Evolutionary conservation across 2,329 filamentous ascomycete species (phyloP).

Genomic region (Aspergillus proliferans): DNA sequence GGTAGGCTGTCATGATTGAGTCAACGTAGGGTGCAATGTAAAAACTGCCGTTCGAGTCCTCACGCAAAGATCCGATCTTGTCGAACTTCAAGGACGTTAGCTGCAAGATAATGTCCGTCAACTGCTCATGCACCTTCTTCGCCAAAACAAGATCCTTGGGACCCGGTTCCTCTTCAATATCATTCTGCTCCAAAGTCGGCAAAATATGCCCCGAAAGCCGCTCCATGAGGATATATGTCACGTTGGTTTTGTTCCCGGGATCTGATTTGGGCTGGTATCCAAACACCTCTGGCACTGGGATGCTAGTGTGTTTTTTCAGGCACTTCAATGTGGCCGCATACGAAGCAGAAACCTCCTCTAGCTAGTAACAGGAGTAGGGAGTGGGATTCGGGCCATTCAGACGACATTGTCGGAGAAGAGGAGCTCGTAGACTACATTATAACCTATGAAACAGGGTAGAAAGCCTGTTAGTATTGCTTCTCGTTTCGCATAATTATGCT

Average conservation of each 20-base stretch:
- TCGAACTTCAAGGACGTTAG: neutral
- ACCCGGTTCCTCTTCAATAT: neutral
- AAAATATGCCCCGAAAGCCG: neutral
- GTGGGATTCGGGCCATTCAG: neutral
- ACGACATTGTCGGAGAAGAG: neutral
- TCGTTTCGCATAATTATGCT: neutral
- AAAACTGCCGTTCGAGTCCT: neutral
- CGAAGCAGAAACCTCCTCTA: neutral
- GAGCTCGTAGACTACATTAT: neutral
- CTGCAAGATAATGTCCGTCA: neutral
- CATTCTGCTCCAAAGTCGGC: neutral
- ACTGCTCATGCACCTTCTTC: neutral
- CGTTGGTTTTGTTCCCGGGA: neutral
- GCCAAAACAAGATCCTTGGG: neutral
- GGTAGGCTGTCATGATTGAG: neutral
- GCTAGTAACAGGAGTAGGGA: neutral
- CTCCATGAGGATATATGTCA: neutral
- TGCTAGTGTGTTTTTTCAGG: neutral
- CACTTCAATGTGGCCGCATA: neutral
- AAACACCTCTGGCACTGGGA: neutral
- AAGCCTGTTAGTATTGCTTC: neutral
- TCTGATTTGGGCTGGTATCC: neutral
- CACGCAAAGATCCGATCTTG: neutral
- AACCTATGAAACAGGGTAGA: neutral
- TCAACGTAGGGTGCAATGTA: neutral